Conservation (phyloP, 768 basidiomycete species). For the Leccinum barrowsii region DNA sequence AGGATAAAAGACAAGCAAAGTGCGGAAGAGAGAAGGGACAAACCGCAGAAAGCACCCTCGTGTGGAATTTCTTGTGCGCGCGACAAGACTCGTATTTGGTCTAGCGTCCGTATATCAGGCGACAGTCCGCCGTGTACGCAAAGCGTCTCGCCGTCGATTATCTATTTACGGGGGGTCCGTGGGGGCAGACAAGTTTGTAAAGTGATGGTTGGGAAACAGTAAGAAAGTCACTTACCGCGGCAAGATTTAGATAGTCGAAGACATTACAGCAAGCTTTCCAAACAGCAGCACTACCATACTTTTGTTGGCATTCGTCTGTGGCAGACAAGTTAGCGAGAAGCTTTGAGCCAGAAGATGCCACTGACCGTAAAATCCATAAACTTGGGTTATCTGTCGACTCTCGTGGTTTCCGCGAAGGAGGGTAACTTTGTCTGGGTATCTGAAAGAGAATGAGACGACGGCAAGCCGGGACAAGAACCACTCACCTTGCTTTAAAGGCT, state of each 20-base stretch:
- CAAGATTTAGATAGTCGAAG: constrained; percentile 93
- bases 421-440: constrained; percentile 91
- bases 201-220: not conserved
- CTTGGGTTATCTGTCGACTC: constrained; percentile 95
- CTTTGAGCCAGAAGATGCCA: not conserved
- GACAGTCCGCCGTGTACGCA: constrained; percentile 97
- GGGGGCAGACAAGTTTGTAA: not conserved
- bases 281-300: constrained; percentile 91
- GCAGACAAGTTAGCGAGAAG: not conserved
- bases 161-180: constrained; percentile 44
- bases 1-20: not conserved
- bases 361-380: constrained; percentile 95
- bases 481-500: constrained; percentile 83
- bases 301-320: constrained; percentile 94
- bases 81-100: constrained; percentile 89
- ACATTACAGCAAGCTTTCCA: constrained; percentile 98
- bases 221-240: constrained; percentile 59
- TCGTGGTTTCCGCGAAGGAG: constrained; percentile 95
- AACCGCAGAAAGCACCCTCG: constrained; percentile 96
- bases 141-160: constrained; percentile 87
- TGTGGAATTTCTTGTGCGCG: constrained; percentile 98
- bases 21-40: constrained; percentile 14
- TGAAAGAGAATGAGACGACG: constrained; percentile 28
- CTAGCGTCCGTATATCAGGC: constrained; percentile 91
- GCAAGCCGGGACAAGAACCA: not conserved